Conservation (phyloP, 352 stramenopile genomes). For the Globisporangium nunn region DNA sequence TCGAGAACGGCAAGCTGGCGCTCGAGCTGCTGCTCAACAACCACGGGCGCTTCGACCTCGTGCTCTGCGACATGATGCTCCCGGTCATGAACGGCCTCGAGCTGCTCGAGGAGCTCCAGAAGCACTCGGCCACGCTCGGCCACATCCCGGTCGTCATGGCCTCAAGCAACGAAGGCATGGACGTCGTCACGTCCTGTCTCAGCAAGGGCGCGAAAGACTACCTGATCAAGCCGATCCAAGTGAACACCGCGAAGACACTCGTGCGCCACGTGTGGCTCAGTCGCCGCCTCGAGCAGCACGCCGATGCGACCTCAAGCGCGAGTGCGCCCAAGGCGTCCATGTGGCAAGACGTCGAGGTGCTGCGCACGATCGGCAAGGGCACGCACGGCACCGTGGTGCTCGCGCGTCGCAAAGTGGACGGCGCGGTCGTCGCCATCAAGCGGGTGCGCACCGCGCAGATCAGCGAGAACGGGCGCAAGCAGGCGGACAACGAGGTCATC, state of each 20-base stretch:
- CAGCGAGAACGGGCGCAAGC: slow-evolving; percentile 79
- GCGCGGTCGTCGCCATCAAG: slow-evolving; percentile 81
- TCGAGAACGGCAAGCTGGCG: slow-evolving; percentile 76
- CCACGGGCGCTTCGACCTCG: slow-evolving; percentile 78
- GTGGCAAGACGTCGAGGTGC: slow-evolving; percentile 82
- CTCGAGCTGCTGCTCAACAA: slow-evolving; percentile 62
- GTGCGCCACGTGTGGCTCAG: slow-evolving; percentile 86
- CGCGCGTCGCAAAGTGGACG: slow-evolving; percentile 64
- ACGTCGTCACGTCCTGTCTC: slow-evolving; percentile 83
- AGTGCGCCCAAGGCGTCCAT: slow-evolving; percentile 23
- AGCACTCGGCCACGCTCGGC: slow-evolving; percentile 48
- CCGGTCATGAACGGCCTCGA: slow-evolving; percentile 86
- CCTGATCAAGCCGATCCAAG: slow-evolving; percentile 87
- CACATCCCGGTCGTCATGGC: slow-evolving; percentile 89
- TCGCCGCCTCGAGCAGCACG: slow-evolving; percentile 51
- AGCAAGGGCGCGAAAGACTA: slow-evolving; percentile 89
- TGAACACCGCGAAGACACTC: slow-evolving; percentile 87
- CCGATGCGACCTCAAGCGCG: slow-evolving; percentile 35
- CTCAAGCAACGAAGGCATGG: slow-evolving; percentile 87
- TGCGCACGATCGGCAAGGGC: slow-evolving; percentile 82
- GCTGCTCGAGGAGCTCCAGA: slow-evolving; percentile 78
- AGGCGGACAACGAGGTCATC: slow-evolving; percentile 86
- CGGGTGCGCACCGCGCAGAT: slow-evolving; percentile 73
- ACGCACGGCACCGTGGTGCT: slow-evolving; percentile 83
- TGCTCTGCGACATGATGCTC: slow-evolving; percentile 88